Evolutionary conservation across 1,284 basidiomycete species (phyloP).

Genomic region (Ganoderma multipileum): DNA sequence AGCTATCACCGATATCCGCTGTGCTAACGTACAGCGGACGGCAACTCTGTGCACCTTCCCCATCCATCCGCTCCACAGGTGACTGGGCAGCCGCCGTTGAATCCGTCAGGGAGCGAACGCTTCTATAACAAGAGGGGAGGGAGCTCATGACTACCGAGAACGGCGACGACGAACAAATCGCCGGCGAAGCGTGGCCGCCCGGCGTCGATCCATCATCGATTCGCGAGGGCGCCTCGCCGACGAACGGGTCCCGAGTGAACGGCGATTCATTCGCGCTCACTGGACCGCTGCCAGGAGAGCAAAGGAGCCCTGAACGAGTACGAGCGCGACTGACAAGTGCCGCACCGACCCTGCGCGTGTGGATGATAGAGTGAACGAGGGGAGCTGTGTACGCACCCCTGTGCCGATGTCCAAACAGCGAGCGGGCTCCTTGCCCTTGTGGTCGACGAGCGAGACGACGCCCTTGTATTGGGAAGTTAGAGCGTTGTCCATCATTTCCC

Average conservation of each 20-base stretch:
- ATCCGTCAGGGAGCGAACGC: neutral
- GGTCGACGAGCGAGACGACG: slow-evolving; percentile 62
- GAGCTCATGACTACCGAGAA: neutral
- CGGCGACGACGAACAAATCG: neutral
- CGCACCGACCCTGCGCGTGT: neutral
- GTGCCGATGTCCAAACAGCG: slow-evolving; percentile 70
- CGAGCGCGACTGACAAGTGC: neutral
- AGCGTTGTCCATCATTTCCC: slow-evolving; percentile 60
- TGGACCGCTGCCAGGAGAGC: neutral
- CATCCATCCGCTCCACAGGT: neutral
- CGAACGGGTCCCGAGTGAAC: neutral
- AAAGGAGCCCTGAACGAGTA: neutral
- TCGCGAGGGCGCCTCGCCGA: neutral
- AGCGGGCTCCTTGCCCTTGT: slow-evolving; percentile 51
- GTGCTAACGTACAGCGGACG: neutral
- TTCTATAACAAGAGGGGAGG: neutral
- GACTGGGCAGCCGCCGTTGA: neutral
- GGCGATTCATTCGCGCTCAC: neutral
- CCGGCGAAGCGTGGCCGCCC: neutral
- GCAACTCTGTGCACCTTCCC: neutral
- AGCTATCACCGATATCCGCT: neutral
- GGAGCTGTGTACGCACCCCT: slow-evolving; percentile 52
- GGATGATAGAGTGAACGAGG: neutral
- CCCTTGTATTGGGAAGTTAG: slow-evolving; percentile 55
- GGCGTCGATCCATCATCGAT: neutral